Base-by-base conservation (phyloP, 78 protist species). In the Planoprotostelium fungivorum region DNA sequence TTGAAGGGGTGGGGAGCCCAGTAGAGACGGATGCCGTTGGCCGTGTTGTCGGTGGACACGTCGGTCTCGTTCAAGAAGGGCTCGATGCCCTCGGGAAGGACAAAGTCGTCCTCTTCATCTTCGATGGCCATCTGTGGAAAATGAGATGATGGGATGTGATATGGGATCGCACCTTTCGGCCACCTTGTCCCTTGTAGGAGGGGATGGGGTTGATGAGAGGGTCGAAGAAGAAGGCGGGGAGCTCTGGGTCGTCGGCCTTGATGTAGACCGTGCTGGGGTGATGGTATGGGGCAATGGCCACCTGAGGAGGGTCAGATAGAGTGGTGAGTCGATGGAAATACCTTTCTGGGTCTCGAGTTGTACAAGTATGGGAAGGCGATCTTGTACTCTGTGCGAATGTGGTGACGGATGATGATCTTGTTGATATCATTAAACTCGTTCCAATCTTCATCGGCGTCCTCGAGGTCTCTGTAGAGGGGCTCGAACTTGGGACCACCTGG, bases 401-500 rank as follows among this genome's bases (percentile, higher is more conserved):
- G 96, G 83, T 96, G 97, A 23, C 99, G 98, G 84, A 98, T 91
- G 92, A 99, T 98, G 87, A 99, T 92, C 95, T 99, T 99, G 94
- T 97, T 94, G 93, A 99, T 95, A 92, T 99, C 99, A 86, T 98
- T 98, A 96, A 99, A 99, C 93, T 99, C 99, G 88, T 98, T 98
- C 99, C 99, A 98, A 88, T 98, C 99, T 90, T 98, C 99, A 84
- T 98, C 97, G 38, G 85, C 96, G 36, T 37, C 95, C 10, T 97
- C 97, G 23, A 88, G 63, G 90, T 99, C 99, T 28, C 98, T 91
- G 95, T 87, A 97, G 35, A 99, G 92, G 37, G 99, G 99, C 90
- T 99, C 99, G 93, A 99, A 99, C 91, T 98, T 98, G 1, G 99
- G 99, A 0, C 99, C 99, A 28, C 99, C 99, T 0, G 99, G 99